A percentile compares a stretch with the other conserved stretches of the same genome.
Conservation (phyloP, 352 stramenopile genomes). For the Phytophthora nicotianae region DNA sequence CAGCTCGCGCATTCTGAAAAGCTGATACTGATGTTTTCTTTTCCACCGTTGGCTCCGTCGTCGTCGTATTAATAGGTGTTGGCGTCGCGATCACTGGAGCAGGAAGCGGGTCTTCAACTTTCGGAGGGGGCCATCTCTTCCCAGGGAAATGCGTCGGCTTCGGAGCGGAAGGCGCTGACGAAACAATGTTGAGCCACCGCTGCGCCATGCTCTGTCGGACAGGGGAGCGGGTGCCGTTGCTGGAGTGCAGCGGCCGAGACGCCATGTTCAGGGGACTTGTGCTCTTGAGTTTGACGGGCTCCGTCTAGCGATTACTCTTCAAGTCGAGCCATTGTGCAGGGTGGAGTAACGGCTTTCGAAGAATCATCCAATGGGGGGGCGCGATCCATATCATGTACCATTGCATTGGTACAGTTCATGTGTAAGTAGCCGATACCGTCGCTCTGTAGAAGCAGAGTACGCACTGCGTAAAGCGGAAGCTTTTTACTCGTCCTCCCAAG, state of each 20-base stretch:
- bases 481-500: background rate
- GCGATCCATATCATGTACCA: slow-evolving; percentile 14
- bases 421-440: no score
- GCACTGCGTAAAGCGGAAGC: background rate
- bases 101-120: slow-evolving; percentile 3
- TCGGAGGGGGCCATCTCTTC: slow-evolving; percentile 17
- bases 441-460: no score
- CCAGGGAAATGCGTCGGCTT: slow-evolving; percentile 10
- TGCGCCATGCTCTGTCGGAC: slow-evolving; percentile 30
- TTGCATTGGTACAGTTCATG: slow-evolving; percentile 1
- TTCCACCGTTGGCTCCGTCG: background rate
- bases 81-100: slow-evolving; percentile 1
- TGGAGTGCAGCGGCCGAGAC: slow-evolving; percentile 40
- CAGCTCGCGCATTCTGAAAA: slow-evolving; percentile 33
- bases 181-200: slow-evolving; percentile 24
- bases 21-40: slow-evolving; percentile 12
- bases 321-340: slow-evolving; percentile 5
- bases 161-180: slow-evolving; percentile 1
- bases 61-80: background rate
- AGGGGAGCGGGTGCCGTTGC: slow-evolving; percentile 24
- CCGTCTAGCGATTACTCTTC: slow-evolving; percentile 18
- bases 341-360: slow-evolving; percentile 14
- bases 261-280: slow-evolving; percentile 33
- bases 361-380: slow-evolving; percentile 18
- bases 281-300: background rate